Evolutionary conservation across 2,329 filamentous ascomycete species (phyloP).

Genomic region (Beauveria medogensis): DNA sequence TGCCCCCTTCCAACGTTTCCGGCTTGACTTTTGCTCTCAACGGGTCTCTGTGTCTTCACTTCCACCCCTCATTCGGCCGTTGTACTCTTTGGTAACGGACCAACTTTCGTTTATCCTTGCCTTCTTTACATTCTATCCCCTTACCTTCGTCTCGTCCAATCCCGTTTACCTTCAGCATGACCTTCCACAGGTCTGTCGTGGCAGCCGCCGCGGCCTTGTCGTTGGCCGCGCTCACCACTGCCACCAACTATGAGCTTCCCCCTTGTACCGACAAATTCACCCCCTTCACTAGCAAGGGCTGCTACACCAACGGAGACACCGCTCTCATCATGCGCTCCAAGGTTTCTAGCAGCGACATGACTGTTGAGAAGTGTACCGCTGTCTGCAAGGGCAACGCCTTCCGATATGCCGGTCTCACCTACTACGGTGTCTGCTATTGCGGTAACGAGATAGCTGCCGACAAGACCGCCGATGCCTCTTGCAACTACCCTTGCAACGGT

Average conservation of each 20-base stretch:
- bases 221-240: constrained; percentile 28
- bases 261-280: constrained; percentile 36
- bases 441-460: constrained; percentile 44
- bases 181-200: constrained; percentile 24
- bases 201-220: constrained; percentile 30
- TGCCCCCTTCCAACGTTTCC: background rate
- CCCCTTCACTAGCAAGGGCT: constrained; percentile 41
- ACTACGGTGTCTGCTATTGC: constrained; percentile 46
- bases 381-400: constrained; percentile 45
- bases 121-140: constrained; percentile 3
- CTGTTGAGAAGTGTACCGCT: constrained; percentile 38
- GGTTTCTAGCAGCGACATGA: constrained; percentile 32
- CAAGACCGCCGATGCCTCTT: constrained; percentile 42
- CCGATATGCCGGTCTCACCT: constrained; percentile 42
- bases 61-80: background rate
- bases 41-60: constrained; percentile 3
- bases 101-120: constrained; percentile 14
- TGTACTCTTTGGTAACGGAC: constrained; percentile 14
- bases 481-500: constrained; percentile 46
- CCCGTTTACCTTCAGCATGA: constrained; percentile 22
- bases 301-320: constrained; percentile 33
- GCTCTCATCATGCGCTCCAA: constrained; percentile 36
- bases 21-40: background rate
- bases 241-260: constrained; percentile 36
- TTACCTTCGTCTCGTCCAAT: constrained; percentile 5